Conservation (phyloP, 2,329 filamentous ascomycete genomes). For the Ophiostoma sp. region DNA sequence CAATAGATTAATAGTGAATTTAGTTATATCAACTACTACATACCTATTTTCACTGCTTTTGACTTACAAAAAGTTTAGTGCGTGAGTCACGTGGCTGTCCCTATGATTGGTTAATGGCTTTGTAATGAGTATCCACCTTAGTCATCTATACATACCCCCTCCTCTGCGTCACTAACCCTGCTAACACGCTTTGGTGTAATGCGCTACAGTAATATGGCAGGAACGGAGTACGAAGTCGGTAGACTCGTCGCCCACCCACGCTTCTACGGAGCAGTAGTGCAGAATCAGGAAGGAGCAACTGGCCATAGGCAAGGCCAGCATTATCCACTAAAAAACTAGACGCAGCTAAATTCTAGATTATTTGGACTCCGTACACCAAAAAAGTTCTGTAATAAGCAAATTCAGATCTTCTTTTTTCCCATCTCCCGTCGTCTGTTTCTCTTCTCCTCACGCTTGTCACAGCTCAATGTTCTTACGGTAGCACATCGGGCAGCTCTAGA, state of each 20-base stretch:
- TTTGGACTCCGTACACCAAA: conserved; percentile 15
- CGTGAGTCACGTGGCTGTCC: too few relatives aligned
- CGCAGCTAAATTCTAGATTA: conserved; percentile 17
- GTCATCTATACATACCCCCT: not conserved
- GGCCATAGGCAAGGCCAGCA: not conserved
- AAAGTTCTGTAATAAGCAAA: conserved; percentile 18
- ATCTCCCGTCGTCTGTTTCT: not conserved
- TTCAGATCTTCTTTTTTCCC: conserved; percentile 15
- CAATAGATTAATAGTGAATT: too few relatives aligned
- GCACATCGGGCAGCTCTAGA: conserved; percentile 67
- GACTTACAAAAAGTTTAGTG: too few relatives aligned
- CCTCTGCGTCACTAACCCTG: conserved; percentile 18
- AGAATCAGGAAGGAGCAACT: not conserved
- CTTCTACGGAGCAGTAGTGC: not conserved
- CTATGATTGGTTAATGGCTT: not conserved
- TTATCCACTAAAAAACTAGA: conserved; percentile 17
- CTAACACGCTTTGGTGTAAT: not conserved
- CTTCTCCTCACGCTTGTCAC: conserved; percentile 1
- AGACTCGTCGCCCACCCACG: conserved; percentile 6
- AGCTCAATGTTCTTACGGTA: conserved; percentile 60
- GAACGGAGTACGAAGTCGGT: not conserved
- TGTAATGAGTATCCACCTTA: not conserved
- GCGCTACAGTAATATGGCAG: not conserved
- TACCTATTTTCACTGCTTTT: too few relatives aligned
- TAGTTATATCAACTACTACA: too few relatives aligned